Percentiles rank a stretch among this genome's conserved stretches.
These are phyloP conservation scores for Pseudogymnoascus sp. DNA, from an alignment of 2,329 filamentous ascomycete species.

Conservation along the genomic window DNA sequence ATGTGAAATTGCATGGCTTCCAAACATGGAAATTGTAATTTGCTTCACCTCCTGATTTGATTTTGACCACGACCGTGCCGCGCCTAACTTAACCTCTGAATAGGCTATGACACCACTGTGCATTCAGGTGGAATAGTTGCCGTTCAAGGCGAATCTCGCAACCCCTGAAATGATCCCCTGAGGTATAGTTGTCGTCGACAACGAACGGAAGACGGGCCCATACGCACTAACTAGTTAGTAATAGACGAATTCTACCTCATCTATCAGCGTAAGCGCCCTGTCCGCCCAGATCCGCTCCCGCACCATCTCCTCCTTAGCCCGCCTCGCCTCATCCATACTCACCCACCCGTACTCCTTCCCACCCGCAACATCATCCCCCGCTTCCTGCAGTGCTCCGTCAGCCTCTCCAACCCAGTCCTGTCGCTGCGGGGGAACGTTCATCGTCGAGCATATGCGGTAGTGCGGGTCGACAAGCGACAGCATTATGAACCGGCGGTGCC, in stretches of 20 bases:
- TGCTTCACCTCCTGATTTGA: neutral
- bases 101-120: neutral
- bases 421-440: constrained; percentile 42
- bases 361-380: neutral
- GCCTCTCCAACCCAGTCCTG: constrained; percentile 32
- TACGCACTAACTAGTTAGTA: neutral
- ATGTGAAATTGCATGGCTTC: neutral
- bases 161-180: neutral
- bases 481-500: constrained; percentile 47
- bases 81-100: neutral
- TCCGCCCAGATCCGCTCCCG: neutral
- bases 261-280: neutral
- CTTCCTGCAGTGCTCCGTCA: neutral
- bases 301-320: neutral
- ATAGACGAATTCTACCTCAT: neutral
- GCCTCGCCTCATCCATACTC: neutral
- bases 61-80: neutral
- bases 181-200: no score
- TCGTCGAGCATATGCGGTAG: constrained; percentile 39
- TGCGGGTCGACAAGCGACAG: constrained; percentile 51
- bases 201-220: no score
- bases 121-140: neutral
- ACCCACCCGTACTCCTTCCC: neutral
- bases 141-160: neutral
- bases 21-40: neutral